Conservation (phyloP, 2,329 filamentous ascomycete species). For the Leptodontidium sp. region DNA sequence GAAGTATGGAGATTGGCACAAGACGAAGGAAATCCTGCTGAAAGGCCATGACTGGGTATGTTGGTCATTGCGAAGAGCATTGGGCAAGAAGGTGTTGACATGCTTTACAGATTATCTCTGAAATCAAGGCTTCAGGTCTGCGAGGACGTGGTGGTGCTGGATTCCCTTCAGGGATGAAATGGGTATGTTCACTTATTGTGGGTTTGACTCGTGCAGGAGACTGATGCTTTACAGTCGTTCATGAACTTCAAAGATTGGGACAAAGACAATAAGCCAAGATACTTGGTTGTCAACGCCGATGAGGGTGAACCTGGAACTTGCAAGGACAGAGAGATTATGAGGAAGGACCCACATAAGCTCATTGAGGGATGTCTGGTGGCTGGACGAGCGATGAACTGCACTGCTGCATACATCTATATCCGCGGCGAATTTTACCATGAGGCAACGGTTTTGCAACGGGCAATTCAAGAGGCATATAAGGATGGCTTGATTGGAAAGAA, state of each 20-base stretch:
- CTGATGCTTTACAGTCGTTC: slow-evolving; percentile 74
- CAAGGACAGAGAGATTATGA: slow-evolving; percentile 99
- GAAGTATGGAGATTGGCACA: slow-evolving; percentile 99
- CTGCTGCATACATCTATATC: slow-evolving; percentile 98
- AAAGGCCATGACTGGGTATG: slow-evolving; percentile 95
- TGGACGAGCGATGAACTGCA: slow-evolving; percentile 98
- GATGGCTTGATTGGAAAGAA: slow-evolving; percentile 98
- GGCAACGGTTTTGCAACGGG: slow-evolving; percentile 89
- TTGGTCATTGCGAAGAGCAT: slow-evolving; percentile 23
- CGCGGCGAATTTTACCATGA: slow-evolving; percentile 98
- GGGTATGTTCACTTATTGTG: slow-evolving; percentile 67
- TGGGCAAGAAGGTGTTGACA: slow-evolving; percentile 32
- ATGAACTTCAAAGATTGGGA: slow-evolving; percentile 99
- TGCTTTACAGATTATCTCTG: slow-evolving; percentile 79
- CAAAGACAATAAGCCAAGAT: slow-evolving; percentile 94
- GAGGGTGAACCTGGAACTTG: slow-evolving; percentile 98
- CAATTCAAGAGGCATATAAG: slow-evolving; percentile 97
- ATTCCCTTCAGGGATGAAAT: slow-evolving; percentile 98
- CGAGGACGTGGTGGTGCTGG: slow-evolving; percentile 96
- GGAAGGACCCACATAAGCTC: slow-evolving; percentile 99
- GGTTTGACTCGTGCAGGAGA: slow-evolving; percentile 7
- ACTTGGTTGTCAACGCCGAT: slow-evolving; percentile 97
- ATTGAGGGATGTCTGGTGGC: slow-evolving; percentile 96
- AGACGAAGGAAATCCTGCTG: slow-evolving; percentile 96
- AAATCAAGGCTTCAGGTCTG: slow-evolving; percentile 95